phyloP scores from a whole-genome alignment of 169 alveolate genomes.

The Eimeria necatrix region DNA sequence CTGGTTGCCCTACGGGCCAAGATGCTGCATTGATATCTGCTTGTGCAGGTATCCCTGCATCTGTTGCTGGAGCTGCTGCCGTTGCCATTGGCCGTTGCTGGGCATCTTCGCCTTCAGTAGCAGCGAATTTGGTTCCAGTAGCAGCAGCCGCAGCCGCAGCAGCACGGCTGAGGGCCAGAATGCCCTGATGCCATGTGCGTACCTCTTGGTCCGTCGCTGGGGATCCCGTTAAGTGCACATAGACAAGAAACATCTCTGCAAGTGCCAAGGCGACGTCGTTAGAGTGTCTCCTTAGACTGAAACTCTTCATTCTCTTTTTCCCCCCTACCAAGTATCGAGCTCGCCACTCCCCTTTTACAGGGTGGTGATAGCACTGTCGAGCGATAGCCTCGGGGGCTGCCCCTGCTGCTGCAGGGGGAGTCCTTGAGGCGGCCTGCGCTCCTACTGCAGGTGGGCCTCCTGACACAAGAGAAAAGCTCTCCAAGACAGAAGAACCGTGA shows the following conservation, averaged over 20 bases:
- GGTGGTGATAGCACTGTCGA: conserved; percentile 62
- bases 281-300: not conserved
- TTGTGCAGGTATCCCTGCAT: not conserved
- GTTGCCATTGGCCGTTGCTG: too few species aligned
- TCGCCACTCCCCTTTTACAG: conserved; percentile 66
- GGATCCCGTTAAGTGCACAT: not conserved
- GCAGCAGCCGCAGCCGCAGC: not conserved
- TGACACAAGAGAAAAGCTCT: not conserved
- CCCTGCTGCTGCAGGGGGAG: not conserved
- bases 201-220: conserved; percentile 33
- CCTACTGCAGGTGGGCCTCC: not conserved
- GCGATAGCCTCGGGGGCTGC: not conserved
- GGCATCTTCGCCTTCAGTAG: not conserved
- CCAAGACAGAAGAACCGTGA: not conserved
- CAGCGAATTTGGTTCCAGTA: not conserved
- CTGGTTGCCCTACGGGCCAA: not conserved
- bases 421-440: not conserved
- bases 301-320: conserved; percentile 21
- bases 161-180: not conserved
- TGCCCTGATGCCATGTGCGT: conserved; percentile 48
- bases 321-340: conserved; percentile 60
- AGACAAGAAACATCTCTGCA: conserved; percentile 60
- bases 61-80: not conserved
- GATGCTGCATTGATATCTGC: not conserved
- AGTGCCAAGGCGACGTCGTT: conserved; percentile 65